phyloP scores from a whole-genome alignment of 345 rosid genomes.

The Populus euphratica region DNA sequence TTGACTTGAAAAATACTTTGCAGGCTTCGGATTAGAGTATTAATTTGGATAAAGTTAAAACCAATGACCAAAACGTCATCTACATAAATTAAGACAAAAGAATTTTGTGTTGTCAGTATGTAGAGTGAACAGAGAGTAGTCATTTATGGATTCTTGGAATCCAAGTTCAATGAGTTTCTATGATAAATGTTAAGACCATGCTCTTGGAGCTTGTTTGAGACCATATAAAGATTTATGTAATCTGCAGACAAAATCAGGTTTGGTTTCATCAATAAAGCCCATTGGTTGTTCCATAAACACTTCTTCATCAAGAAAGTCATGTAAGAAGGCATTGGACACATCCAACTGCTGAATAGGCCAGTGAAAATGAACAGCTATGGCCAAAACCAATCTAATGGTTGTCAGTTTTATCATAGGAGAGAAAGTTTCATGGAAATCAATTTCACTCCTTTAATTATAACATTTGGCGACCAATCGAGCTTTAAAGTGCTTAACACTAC shows the following conservation, averaged over 20 bases:
- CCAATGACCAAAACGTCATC: background rate
- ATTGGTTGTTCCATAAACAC: background rate
- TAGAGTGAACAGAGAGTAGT: background rate
- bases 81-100: background rate
- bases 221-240: background rate
- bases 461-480: background rate
- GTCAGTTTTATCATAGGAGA: background rate
- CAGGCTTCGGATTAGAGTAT: background rate
- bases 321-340: background rate
- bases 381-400: background rate
- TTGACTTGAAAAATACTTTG: background rate
- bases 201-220: background rate
- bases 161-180: background rate
- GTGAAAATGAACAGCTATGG: background rate
- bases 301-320: background rate
- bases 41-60: rapidly evolving
- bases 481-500: background rate
- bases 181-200: background rate
- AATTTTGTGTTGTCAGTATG: background rate
- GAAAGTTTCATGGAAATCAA: background rate
- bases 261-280: background rate
- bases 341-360: background rate
- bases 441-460: background rate
- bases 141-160: background rate
- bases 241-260: background rate